Percentiles rank a stretch among this genome's conserved stretches.
Evolutionary conservation across 495 filamentous ascomycete species (phyloP).

Genomic region (Penicillium atrosanguineum): DNA sequence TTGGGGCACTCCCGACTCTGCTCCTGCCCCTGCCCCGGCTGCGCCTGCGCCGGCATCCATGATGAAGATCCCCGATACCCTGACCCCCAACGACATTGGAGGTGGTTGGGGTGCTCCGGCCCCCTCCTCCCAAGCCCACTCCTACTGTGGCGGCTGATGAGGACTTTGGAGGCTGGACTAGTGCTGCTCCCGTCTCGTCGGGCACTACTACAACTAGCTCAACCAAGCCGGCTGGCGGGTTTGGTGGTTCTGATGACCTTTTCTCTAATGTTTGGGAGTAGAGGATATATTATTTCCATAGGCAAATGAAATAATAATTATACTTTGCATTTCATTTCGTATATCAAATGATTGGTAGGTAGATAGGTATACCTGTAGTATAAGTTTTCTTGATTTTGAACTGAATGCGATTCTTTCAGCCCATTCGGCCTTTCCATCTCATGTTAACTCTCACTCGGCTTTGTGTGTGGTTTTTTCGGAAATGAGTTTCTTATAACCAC

Average conservation of each 20-base stretch:
- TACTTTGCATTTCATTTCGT: conserved; percentile 1
- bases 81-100: conserved; percentile 46
- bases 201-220: conserved; percentile 33
- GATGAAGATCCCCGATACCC: conserved; percentile 48
- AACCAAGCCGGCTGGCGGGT: conserved; percentile 56
- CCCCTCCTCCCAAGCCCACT: conserved; percentile 37
- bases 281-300: conserved; percentile 8
- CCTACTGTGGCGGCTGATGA: conserved; percentile 78
- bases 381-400: no score
- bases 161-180: conserved; percentile 92
- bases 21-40: conserved; percentile 25
- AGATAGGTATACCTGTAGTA: no score
- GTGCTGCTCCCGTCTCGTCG: conserved; percentile 54
- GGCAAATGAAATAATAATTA: conserved; percentile 11
- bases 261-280: conserved; percentile 94
- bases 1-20: conserved; percentile 49
- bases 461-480: no score
- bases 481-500: no score
- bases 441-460: no score
- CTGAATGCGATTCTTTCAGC: no score
- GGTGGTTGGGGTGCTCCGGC: conserved; percentile 54
- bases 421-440: no score
- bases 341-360: conserved; percentile 7
- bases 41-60: conserved; percentile 28
- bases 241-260: conserved; percentile 74